A percentile compares a stretch with the other conserved stretches of the same genome.
Conservation (phyloP, 768 basidiomycete genomes). For the Xerocomellus amylosporus region DNA sequence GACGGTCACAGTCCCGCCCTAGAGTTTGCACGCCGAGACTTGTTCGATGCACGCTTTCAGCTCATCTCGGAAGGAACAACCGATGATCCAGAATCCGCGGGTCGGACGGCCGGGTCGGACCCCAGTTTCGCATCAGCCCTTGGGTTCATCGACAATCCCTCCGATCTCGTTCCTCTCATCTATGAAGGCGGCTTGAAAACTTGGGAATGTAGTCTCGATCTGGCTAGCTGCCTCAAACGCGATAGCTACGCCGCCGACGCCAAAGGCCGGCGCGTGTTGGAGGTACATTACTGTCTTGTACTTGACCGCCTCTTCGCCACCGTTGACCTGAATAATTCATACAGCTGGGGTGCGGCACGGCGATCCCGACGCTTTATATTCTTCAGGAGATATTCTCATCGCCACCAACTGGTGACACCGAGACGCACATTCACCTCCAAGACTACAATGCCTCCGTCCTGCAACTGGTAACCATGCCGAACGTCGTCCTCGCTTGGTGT, state of each 20-base stretch:
- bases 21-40: constrained; percentile 70
- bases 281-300: constrained; percentile 45
- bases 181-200: constrained; percentile 98
- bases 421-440: constrained; percentile 73
- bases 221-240: constrained; percentile 63
- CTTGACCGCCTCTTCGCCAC: not conserved
- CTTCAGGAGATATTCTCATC: constrained; percentile 57
- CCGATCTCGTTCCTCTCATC: constrained; percentile 86
- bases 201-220: constrained; percentile 93
- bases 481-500: constrained; percentile 82
- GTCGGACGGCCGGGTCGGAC: constrained; percentile 12
- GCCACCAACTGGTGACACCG: constrained; percentile 9
- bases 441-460: constrained; percentile 88
- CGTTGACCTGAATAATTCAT: not conserved
- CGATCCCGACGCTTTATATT: constrained; percentile 75
- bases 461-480: constrained; percentile 75
- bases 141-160: constrained; percentile 73
- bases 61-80: constrained; percentile 60
- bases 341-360: constrained; percentile 93
- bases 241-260: constrained; percentile 26
- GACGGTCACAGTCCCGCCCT: constrained; percentile 27
- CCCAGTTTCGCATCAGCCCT: constrained; percentile 36
- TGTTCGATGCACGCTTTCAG: constrained; percentile 97
- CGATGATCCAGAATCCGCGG: constrained; percentile 30
- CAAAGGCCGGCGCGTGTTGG: constrained; percentile 59